phyloP scores from a whole-genome alignment of 2,329 filamentous ascomycete genomes.

The Fulvia fulva region DNA sequence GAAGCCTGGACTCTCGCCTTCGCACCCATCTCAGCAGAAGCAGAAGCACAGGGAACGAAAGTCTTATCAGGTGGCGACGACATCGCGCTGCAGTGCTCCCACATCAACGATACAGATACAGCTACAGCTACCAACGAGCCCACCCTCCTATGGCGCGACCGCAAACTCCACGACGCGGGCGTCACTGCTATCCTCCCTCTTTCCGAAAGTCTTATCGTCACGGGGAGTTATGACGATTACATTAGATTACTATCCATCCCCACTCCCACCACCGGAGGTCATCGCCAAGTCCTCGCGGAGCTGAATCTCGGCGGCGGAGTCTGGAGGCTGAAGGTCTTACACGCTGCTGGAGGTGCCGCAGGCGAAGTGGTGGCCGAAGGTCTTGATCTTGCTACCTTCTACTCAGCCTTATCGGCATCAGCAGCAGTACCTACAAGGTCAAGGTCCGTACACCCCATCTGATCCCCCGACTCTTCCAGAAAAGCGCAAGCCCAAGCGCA shows the following conservation, averaged over 20 bases:
- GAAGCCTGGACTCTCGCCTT: slow-evolving; percentile 75
- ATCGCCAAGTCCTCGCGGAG: slow-evolving; percentile 57
- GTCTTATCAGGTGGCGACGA: slow-evolving; percentile 73
- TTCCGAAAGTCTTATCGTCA: slow-evolving; percentile 61
- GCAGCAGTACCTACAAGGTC: neutral
- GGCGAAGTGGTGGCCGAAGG: neutral
- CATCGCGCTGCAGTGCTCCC: slow-evolving; percentile 50
- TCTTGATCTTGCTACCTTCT: neutral
- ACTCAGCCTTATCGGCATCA: neutral
- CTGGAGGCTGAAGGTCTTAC: slow-evolving; percentile 72
- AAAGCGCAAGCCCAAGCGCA: slow-evolving; percentile 1
- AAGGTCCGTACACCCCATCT: neutral
- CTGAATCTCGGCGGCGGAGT: slow-evolving; percentile 72
- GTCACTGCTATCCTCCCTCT: slow-evolving; percentile 83
- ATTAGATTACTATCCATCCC: slow-evolving; percentile 61
- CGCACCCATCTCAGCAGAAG: slow-evolving; percentile 1
- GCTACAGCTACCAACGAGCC: neutral
- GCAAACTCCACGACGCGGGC: slow-evolving; percentile 69
- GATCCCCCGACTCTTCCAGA: neutral
- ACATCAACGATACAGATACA: slow-evolving; percentile 3
- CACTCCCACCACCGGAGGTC: slow-evolving; percentile 34
- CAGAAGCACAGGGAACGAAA: slow-evolving; percentile 19
- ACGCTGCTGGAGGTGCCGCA: slow-evolving; percentile 7
- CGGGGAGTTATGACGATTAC: slow-evolving; percentile 87
- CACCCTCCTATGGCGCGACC: slow-evolving; percentile 42